A percentile compares a stretch with the other conserved stretches of the same genome.
Conservation (phyloP, 176 grass and related monocot species). For the Bromus sterilis region DNA sequence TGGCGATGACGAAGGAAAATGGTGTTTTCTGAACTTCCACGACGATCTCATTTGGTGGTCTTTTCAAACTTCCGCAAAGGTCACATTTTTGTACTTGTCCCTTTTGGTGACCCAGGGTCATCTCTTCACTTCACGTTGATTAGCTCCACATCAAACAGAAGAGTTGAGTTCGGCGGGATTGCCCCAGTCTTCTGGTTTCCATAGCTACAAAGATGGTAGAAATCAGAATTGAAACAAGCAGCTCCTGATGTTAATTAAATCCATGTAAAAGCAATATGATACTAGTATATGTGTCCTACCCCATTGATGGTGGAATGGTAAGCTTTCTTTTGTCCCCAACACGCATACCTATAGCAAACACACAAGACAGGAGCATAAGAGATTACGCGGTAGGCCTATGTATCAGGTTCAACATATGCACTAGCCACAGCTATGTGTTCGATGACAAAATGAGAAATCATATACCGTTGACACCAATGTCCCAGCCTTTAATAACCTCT, state of each 20-base stretch:
- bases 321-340: slow-evolving; percentile 95
- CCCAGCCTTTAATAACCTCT: slow-evolving; percentile 90
- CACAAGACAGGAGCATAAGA: neutral
- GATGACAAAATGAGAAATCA: neutral
- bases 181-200: slow-evolving; percentile 26
- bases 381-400: no score
- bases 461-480: slow-evolving; percentile 74
- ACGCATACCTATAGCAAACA: slow-evolving; percentile 64
- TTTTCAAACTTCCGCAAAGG: no score
- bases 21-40: neutral
- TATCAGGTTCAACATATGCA: no score
- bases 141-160: slow-evolving; percentile 84
- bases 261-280: neutral
- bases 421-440: no score
- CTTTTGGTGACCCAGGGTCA: neutral
- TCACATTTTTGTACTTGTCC: neutral
- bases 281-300: slow-evolving; percentile 14
- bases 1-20: neutral
- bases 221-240: neutral
- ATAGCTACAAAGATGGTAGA: slow-evolving; percentile 39
- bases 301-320: slow-evolving; percentile 73
- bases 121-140: slow-evolving; percentile 48
- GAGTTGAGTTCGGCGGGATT: slow-evolving; percentile 88
- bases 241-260: no score
- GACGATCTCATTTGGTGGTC: slow-evolving; percentile 11